Base-by-base conservation (phyloP, 345 rosid species). In the Sonneratia caseolaris region DNA sequence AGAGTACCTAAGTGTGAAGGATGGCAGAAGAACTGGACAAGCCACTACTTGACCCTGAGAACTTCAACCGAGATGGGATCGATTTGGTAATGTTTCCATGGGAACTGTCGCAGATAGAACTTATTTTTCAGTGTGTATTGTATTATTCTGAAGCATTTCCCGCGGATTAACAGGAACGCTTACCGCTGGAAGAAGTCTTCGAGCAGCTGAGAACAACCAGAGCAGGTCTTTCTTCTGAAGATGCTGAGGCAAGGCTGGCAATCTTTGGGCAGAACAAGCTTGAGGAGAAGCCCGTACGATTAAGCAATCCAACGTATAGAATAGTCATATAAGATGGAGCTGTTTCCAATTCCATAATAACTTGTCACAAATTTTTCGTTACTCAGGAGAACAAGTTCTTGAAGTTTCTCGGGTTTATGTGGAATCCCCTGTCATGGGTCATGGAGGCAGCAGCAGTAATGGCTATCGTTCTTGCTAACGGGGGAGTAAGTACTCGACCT, bases 391-490 rank as follows among this genome's bases (percentile, higher is more conserved):
- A 90, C 83, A 94, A 90, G 73, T 81, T 94, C 70, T 73, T 94
- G 78, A 94, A 89, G 76, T 94, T 91, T 77, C 85, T 94, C 12
- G 78, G 96, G 62, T 94, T 94, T 62, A 90, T 94, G 98, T 94
- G 98, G 98, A 94, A 94, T 67, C 98, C 98, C 0, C 81, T 91
- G 82, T 91, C 98, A 47, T 94, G 98, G 98, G 97, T 94, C 76
- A 91, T 94, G 98, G 98, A 94, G 86, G 98, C 97, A 71, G 97
- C 96, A 56, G 97, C 98, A 6, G 71, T 94, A 66, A 91, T 94
- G 89, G 97, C 98, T 68, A 87, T 94, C 53, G 97, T 45, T 71
- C 97, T 94, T 38, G 91, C 96, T 18, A 85, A 91, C 70, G 92
- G 97, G 47, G 89, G 97, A 73, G 97, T 94, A 74, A 86, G 89